These are phyloP conservation scores for Tolypocladium pustulatum DNA, from an alignment of 2,329 filamentous ascomycete genomes.

Conservation along the genomic window DNA sequence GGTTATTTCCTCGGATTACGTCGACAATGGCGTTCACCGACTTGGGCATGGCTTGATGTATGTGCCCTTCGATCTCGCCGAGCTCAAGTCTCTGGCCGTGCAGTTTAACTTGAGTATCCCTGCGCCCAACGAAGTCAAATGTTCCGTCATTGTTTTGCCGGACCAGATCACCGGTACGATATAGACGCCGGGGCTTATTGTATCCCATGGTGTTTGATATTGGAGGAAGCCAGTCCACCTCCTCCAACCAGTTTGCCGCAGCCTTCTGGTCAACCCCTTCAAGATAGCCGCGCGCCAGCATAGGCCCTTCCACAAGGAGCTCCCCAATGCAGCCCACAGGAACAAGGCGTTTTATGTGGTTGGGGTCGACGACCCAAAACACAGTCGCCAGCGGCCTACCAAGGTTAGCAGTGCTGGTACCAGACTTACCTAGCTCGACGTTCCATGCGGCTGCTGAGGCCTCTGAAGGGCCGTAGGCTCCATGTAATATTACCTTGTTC, in stretches of 20 bases:
- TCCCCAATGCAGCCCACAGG: conserved; percentile 21
- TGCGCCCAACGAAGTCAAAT: conserved; percentile 37
- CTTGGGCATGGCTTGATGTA: neutral
- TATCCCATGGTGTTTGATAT: neutral
- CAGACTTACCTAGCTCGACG: neutral
- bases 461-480: conserved; percentile 2
- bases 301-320: conserved; percentile 26
- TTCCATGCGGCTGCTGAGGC: neutral
- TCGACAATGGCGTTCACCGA: neutral
- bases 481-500: neutral
- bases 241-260: conserved; percentile 17
- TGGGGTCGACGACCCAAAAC: conserved; percentile 18
- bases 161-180: conserved; percentile 37
- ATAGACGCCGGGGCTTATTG: conserved; percentile 12
- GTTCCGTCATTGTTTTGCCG: conserved; percentile 27
- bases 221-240: neutral
- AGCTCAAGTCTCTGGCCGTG: conserved; percentile 45
- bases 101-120: conserved; percentile 47
- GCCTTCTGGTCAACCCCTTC: conserved; percentile 32
- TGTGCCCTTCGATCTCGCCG: conserved; percentile 11
- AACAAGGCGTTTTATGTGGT: conserved; percentile 11
- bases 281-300: conserved; percentile 38
- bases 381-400: neutral
- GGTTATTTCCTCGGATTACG: neutral
- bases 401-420: neutral